Evolutionary conservation across 345 rosid species (phyloP).

Genomic region (Euphorbia lathyris): DNA sequence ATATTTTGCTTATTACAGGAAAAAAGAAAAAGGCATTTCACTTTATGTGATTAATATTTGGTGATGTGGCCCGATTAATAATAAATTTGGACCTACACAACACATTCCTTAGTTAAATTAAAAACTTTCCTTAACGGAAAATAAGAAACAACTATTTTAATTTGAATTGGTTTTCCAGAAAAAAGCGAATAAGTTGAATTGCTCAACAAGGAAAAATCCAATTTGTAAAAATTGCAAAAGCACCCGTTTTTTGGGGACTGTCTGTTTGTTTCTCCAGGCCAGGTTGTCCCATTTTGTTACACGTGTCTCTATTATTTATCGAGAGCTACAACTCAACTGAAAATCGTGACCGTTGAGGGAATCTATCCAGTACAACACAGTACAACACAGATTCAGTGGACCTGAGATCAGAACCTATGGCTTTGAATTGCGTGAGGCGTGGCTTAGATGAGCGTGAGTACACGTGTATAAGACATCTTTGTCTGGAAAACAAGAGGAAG

Average conservation of each 20-base stretch:
- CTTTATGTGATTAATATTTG: neutral
- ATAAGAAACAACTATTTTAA: neutral
- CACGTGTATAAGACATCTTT: neutral
- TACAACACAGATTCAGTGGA: neutral
- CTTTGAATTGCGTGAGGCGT: neutral
- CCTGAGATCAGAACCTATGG: neutral
- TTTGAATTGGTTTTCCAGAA: neutral
- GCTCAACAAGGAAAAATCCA: neutral
- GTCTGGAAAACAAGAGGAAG: neutral
- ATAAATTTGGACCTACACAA: too few relatives aligned
- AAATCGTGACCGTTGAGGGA: too few relatives aligned
- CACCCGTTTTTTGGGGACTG: too few relatives aligned
- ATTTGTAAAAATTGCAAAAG: conserved; percentile 1
- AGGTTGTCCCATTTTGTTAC: conserved; percentile 45
- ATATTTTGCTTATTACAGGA: too few relatives aligned
- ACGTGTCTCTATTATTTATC: conserved; percentile 28
- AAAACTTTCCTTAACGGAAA: too few relatives aligned
- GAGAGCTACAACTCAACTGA: neutral
- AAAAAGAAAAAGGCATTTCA: neutral
- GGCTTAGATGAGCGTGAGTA: neutral
- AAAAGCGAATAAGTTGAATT: neutral
- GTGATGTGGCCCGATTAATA: neutral
- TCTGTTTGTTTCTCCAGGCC: too few relatives aligned
- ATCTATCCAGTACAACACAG: too few relatives aligned
- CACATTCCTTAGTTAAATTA: too few relatives aligned